Conservation (phyloP, 179 eudicot species). For the Beta macrorhiza region DNA sequence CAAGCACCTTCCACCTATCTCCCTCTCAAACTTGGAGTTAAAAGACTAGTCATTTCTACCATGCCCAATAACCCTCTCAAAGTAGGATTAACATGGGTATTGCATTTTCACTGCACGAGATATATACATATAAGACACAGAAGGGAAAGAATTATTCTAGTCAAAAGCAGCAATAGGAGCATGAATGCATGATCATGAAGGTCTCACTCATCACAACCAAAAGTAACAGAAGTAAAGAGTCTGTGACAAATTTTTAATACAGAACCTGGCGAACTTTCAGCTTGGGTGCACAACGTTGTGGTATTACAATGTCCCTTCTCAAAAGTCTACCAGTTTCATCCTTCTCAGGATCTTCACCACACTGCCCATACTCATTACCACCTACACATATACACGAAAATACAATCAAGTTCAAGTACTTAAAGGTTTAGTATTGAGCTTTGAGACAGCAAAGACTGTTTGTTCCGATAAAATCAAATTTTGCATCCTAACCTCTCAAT, state of each 20-base stretch:
- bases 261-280: slow-evolving; percentile 85
- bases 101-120: neutral
- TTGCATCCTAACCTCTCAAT: neutral
- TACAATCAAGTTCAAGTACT: slow-evolving; percentile 3
- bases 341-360: slow-evolving; percentile 96
- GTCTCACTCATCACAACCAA: slow-evolving; percentile 41
- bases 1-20: neutral
- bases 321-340: slow-evolving; percentile 69
- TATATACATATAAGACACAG: neutral
- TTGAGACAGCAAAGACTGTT: neutral
- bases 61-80: neutral
- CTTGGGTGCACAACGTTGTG: slow-evolving; percentile 87
- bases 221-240: slow-evolving; percentile 4
- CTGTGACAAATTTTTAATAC: neutral
- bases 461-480: neutral
- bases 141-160: neutral
- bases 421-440: neutral
- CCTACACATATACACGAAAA: slow-evolving; percentile 46
- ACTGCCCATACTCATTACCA: slow-evolving; percentile 98
- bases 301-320: slow-evolving; percentile 85
- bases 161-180: neutral
- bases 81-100: neutral
- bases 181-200: slow-evolving; percentile 1
- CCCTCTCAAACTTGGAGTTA: neutral
- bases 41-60: neutral